Evolutionary conservation across 441 rosid genomes (phyloP), one percentile per base, ranked within the genome.

Genomic region (Manihot esculenta): DNA sequence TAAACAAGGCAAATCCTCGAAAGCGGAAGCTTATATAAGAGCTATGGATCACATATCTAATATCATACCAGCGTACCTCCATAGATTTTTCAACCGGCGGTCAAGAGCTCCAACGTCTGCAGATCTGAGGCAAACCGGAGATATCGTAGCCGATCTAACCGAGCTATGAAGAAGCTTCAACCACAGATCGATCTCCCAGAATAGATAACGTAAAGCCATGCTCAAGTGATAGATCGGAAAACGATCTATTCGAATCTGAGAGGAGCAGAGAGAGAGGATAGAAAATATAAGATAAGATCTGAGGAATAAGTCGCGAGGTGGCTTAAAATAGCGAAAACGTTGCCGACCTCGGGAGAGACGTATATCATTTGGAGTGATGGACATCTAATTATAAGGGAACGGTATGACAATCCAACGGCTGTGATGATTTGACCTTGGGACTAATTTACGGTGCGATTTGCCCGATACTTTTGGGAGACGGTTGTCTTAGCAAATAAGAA

Each of bases 371-470:
- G 41, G 41, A 35, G 41, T 35, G 33, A 13, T 6, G 27, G 33
- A 70, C 5, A 47, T 58, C 14, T 26, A 26, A 57, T 67, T 49
- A n/a, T 51, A 48, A 33, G 12, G 67, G 14, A 24, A 41, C n/a
- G 2, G 1, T 18, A 0, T 13, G 0, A 20, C 45, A 30, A 23
- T 54, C 24, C 51, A 26, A 68, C 50, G 77, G 73, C 51, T 51
- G 51, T 54, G 56, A 68, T 54, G 2, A 21, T 62, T 30, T 68
- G 69, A 55, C 59, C n/a, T 0, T 7, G 8, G 3, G 9, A 55
- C 26, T 12, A 30, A 74, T 60, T 56, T n/a, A 74, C 64, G 77
- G 77, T 45, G 18, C 8, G 65, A 66, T 65, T 21, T 30, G 35
- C 20, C 15, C 14, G 17, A 20, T 21, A 35, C 47, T 26, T 47